These are phyloP conservation scores for Coleophoma crateriformis DNA, from an alignment of 2,329 filamentous ascomycete genomes.

Conservation along the genomic window DNA sequence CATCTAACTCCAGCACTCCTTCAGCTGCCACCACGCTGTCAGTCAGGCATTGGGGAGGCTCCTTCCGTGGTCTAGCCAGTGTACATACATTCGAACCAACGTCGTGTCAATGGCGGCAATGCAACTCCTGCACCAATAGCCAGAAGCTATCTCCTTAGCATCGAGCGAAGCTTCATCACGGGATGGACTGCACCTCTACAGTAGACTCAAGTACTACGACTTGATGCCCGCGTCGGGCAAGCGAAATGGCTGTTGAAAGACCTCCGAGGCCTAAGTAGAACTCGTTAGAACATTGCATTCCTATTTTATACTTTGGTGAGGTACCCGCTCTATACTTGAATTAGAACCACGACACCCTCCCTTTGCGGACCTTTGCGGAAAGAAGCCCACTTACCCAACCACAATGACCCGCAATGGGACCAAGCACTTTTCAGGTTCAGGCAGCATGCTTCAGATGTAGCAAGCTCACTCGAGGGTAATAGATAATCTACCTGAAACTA, in stretches of 20 bases:
- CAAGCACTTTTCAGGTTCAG: neutral
- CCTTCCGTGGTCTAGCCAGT: neutral
- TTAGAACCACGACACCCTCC: neutral
- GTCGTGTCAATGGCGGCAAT: constrained; percentile 7
- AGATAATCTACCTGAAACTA: too few species aligned
- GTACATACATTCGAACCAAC: neutral
- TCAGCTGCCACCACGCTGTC: neutral
- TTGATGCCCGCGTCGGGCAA: constrained; percentile 5
- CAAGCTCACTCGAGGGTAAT: too few species aligned
- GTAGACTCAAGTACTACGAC: constrained; percentile 6
- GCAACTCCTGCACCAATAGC: constrained; percentile 9
- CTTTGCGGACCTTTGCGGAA: neutral
- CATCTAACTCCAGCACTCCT: neutral
- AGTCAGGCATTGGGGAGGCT: neutral
- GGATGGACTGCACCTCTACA: neutral
- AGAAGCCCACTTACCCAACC: neutral
- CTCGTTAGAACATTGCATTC: neutral
- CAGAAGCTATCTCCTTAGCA: constrained; percentile 1
- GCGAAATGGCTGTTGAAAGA: constrained; percentile 2
- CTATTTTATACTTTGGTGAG: neutral
- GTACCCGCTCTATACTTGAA: neutral
- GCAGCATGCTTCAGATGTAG: neutral
- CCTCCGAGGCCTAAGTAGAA: constrained; percentile 2
- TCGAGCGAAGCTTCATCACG: neutral
- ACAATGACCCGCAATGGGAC: neutral